These are phyloP conservation scores for Tulasnella sp. DNA, from an alignment of 768 basidiomycete species.

Conservation along the genomic window DNA sequence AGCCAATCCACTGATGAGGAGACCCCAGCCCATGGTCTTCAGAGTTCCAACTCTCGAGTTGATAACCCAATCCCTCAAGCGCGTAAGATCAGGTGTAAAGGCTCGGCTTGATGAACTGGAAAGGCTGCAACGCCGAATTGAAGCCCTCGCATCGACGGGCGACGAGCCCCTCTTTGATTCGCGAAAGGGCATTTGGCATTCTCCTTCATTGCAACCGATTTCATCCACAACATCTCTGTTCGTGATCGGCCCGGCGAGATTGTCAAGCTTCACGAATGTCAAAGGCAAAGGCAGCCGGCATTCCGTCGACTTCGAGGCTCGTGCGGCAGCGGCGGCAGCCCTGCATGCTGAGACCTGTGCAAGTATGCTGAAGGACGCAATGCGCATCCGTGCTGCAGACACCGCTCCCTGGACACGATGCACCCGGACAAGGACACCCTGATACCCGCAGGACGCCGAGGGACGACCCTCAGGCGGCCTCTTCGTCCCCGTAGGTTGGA, in stretches of 20 bases:
- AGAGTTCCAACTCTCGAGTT: constrained; percentile 83
- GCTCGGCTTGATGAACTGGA: background rate
- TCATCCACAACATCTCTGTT: background rate
- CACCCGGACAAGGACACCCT: background rate
- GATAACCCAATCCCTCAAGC: constrained; percentile 73
- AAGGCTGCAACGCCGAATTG: background rate
- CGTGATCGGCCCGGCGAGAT: background rate
- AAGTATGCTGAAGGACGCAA: background rate
- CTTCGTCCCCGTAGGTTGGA: too few relatives aligned
- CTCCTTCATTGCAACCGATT: background rate
- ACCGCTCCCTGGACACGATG: background rate
- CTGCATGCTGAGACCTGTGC: constrained; percentile 38
- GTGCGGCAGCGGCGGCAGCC: constrained; percentile 62
- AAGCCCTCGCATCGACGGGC: background rate
- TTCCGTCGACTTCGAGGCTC: constrained; percentile 31
- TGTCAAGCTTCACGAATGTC: background rate
- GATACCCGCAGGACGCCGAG: too few relatives aligned
- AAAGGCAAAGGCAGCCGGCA: constrained; percentile 12
- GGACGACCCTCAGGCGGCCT: too few relatives aligned
- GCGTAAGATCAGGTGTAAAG: constrained; percentile 41
- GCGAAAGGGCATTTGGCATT: background rate
- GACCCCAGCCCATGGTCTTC: background rate
- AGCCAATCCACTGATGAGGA: background rate
- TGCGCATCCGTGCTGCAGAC: background rate
- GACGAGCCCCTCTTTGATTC: background rate